These are phyloP conservation scores for Paramecium caudatum DNA, from an alignment of 73 alveolate genomes.

Conservation along the genomic window DNA sequence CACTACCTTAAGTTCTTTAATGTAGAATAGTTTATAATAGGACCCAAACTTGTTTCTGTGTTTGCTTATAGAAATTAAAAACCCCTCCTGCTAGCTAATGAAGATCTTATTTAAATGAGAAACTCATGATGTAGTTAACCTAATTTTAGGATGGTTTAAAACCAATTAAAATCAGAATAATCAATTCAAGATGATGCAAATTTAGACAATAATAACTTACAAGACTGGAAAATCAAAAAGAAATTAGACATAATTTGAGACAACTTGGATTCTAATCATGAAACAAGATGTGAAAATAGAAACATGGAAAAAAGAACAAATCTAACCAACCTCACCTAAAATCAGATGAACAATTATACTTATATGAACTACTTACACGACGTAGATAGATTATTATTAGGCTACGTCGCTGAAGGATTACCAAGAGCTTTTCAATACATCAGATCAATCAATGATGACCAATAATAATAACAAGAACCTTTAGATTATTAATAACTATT, in stretches of 20 bases:
- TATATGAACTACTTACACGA: neutral
- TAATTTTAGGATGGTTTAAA: neutral
- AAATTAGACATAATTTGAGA: neutral
- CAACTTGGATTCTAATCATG: neutral
- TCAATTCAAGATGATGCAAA: neutral
- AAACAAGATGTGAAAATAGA: neutral
- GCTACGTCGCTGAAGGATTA: constrained; percentile 21
- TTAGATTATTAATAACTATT: too few relatives aligned
- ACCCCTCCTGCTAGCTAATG: neutral
- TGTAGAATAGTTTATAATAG: constrained; percentile 25
- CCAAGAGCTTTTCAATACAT: too few relatives aligned
- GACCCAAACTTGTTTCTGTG: neutral
- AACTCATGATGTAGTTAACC: constrained; percentile 18
- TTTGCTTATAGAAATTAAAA: neutral
- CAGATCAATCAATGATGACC: too few relatives aligned
- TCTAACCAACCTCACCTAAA: neutral
- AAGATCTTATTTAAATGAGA: neutral
- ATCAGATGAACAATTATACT: neutral
- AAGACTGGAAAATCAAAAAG: neutral
- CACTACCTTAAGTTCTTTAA: neutral
- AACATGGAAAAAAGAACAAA: neutral
- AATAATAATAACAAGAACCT: too few relatives aligned
- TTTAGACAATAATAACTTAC: neutral
- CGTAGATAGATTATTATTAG: constrained; percentile 29
- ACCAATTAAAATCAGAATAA: neutral